Base-by-base conservation (phyloP, 2,329 filamentous ascomycete species). In the Sporothrix pseudoabietina region DNA sequence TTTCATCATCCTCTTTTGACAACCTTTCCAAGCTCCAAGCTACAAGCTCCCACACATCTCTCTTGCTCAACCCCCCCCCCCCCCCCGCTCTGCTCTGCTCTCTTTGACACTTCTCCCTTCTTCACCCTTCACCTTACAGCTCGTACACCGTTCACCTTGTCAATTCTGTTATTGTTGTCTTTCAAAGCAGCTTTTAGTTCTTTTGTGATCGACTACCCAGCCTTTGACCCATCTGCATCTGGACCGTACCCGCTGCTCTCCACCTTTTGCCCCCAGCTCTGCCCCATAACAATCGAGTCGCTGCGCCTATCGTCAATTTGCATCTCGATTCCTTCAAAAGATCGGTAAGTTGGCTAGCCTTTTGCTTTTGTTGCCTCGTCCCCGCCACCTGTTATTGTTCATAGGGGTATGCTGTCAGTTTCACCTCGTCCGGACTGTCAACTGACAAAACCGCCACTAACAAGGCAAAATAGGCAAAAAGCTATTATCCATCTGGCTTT, bases 151-250 rank as follows among this genome's bases (percentile, higher is more conserved):
- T 8, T 47, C 32, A 39, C 6, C 57, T 41, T 61, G 57, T 41
- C 57, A 61, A 61, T 41, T 10, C 12, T 7, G 44, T 49, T 49
- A 16, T 59, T 57, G 10, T n/a, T 57, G 59, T 63, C 19, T 3
- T 66, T 47, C 61, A 47, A 30, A 66, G 16, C n/a, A 47, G 39
- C 14, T 30, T 6, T 44, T 22, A 12, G 44, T 35, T 35, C 26
- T 68, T 35, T 61, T 68, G 22, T 30, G 41, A 68, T 68, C 65
- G 44, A 39, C 66, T 69, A 32, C 44, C 26, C 47, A 35, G 7
- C 19, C 12, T 26, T 35, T 69, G 65, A 22, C 30, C 66, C 66
- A 54, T 54, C 30, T 16, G 19, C 30, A 16, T 16, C 47, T 69
- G 66, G 30, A 32, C 30, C 47, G 66, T 54, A 39, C 32, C 66